A percentile compares a stretch with the other conserved stretches of the same genome.
Evolutionary conservation across 257 asterid genomes (phyloP).

Genomic region (Rauvolfia tetraphylla): DNA sequence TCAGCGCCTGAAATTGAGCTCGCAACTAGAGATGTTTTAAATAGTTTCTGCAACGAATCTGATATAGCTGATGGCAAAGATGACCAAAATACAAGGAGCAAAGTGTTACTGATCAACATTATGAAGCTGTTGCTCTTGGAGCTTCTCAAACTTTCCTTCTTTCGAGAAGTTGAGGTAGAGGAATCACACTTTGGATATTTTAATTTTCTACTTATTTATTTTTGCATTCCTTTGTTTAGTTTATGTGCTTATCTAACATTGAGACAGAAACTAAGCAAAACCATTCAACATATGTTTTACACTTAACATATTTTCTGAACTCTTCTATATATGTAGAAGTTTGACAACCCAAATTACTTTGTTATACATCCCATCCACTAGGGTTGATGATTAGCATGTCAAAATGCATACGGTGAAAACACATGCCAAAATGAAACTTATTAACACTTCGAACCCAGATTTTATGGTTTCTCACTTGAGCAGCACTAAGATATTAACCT

Average conservation of each 20-base stretch:
- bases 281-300: background rate
- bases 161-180: slow-evolving; percentile 76
- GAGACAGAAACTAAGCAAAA: background rate
- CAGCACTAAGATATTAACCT: background rate
- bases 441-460: background rate
- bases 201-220: background rate
- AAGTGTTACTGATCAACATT: slow-evolving; percentile 49
- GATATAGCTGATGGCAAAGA: slow-evolving; percentile 42
- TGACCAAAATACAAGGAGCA: slow-evolving; percentile 46
- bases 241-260: background rate
- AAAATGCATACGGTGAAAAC: background rate
- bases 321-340: background rate
- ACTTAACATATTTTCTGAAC: background rate
- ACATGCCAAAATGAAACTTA: background rate
- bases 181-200: background rate
- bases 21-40: slow-evolving; percentile 22
- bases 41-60: slow-evolving; percentile 28
- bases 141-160: slow-evolving; percentile 53
- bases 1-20: slow-evolving; percentile 40
- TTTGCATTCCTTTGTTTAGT: background rate
- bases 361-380: background rate
- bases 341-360: background rate
- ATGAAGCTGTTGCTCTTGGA: slow-evolving; percentile 49
- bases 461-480: background rate
- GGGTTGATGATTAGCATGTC: background rate